Evolutionary conservation across 345 rosid species (phyloP).

Genomic region (Linum usitatissimum): DNA sequence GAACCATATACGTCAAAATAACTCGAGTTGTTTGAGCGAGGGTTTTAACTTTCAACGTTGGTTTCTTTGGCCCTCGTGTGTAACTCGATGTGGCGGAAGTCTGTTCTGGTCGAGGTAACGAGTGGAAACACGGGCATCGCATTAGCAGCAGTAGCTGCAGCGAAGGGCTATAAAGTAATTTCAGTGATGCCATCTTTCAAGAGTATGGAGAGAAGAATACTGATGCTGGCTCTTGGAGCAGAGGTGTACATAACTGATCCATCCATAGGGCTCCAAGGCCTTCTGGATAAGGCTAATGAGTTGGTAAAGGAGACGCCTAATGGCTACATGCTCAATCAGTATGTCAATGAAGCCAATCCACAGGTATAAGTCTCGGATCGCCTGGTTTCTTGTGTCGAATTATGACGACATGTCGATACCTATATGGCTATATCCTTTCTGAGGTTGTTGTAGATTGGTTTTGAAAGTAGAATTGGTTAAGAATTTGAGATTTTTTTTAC

Average conservation of each 20-base stretch:
- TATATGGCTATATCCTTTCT: too few species aligned
- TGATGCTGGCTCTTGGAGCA: conserved; percentile 67
- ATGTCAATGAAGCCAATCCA: conserved; percentile 59
- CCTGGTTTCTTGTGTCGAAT: too few species aligned
- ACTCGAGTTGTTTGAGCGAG: too few species aligned
- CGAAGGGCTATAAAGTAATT: conserved; percentile 51
- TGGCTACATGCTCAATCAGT: conserved; percentile 46
- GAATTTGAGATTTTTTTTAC: too few species aligned
- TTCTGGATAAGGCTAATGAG: conserved; percentile 41
- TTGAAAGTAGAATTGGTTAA: too few species aligned
- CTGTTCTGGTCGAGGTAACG: conserved; percentile 43
- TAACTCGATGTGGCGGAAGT: too few species aligned
- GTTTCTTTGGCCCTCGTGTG: too few species aligned
- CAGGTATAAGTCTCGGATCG: too few species aligned
- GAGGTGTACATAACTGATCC: conserved; percentile 44
- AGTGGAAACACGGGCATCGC: conserved; percentile 80
- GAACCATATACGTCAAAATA: too few species aligned
- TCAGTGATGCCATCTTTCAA: conserved; percentile 41
- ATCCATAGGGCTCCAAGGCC: conserved; percentile 31
- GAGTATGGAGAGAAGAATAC: conserved; percentile 55
- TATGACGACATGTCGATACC: too few species aligned
- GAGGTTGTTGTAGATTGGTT: too few species aligned
- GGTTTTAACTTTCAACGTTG: too few species aligned
- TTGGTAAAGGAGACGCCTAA: conserved; percentile 42
- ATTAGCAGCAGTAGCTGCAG: conserved; percentile 55